A percentile compares a stretch with the other conserved stretches of the same genome.
Conservation (phyloP, 176 grass and related monocot genomes). For the Triticum monococcum region DNA sequence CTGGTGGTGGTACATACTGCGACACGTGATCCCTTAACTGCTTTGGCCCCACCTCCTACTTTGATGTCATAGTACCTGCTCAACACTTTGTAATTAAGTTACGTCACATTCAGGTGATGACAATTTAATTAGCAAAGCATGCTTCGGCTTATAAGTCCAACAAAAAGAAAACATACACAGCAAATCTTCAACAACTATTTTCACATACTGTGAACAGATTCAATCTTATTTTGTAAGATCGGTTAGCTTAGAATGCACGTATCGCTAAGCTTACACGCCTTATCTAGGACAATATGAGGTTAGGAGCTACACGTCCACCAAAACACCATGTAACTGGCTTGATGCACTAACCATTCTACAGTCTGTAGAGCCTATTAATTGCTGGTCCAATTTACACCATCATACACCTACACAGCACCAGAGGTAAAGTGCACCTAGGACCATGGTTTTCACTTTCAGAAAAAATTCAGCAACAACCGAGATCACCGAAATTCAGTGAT, state of each 20-base stretch:
- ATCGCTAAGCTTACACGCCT: no score
- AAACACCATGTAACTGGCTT: no score
- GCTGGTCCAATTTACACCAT: not conserved
- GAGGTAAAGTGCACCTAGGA: not conserved
- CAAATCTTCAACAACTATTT: not conserved
- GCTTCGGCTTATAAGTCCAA: not conserved
- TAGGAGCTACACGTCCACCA: no score
- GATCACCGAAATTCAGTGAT: no score
- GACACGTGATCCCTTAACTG: conserved; percentile 88
- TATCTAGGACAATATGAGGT: no score
- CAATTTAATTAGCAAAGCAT: conserved; percentile 14
- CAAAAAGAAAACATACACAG: not conserved
- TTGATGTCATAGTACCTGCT: conserved; percentile 91
- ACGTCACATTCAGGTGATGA: not conserved
- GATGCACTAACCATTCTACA: not conserved
- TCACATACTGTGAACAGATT: not conserved
- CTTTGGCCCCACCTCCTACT: conserved; percentile 74
- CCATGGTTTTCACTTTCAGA: no score
- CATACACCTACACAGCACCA: not conserved
- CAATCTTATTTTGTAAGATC: not conserved
- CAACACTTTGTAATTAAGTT: conserved; percentile 18
- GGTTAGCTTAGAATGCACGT: no score
- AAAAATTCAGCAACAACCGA: no score
- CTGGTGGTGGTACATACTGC: conserved; percentile 52
- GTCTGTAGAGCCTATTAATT: not conserved